Percentiles rank a stretch among this genome's conserved stretches.
phyloP scores from a whole-genome alignment of 192 early-diverging fungal genomes.

The Cetraspora pellucida region DNA sequence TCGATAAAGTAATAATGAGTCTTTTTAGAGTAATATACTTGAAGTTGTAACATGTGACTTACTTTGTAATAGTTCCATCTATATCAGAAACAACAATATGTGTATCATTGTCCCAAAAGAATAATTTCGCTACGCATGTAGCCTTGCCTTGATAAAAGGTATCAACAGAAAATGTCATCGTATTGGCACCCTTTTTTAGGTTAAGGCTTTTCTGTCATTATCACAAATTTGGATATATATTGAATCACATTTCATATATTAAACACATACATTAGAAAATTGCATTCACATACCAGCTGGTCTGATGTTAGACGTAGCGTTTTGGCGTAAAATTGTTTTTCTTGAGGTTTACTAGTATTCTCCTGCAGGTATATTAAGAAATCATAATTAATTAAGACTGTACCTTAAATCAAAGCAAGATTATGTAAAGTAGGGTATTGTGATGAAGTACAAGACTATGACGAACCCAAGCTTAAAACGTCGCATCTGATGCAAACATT shows the following conservation, averaged over 20 bases:
- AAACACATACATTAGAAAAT: neutral
- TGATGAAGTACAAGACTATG: too few species aligned
- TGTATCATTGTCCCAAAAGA: slow-evolving; percentile 80
- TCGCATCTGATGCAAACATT: too few species aligned
- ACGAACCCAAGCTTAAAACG: too few species aligned
- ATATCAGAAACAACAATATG: slow-evolving; percentile 96
- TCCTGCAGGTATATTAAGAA: neutral
- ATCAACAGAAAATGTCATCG: slow-evolving; percentile 84
- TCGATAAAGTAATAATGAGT: neutral
- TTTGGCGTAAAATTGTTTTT: slow-evolving; percentile 73
- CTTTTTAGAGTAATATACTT: neutral
- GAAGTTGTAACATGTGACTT: neutral
- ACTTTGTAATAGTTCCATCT: slow-evolving; percentile 97
- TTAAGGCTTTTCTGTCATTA: slow-evolving; percentile 61
- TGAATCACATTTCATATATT: neutral
- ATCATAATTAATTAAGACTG: neutral
- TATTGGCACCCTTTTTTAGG: slow-evolving; percentile 85
- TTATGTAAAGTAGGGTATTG: too few species aligned
- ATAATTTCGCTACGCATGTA: slow-evolving; percentile 84
- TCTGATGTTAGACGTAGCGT: slow-evolving; percentile 89
- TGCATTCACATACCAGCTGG: slow-evolving; percentile 61
- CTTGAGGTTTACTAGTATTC: neutral
- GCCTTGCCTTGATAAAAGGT: slow-evolving; percentile 77
- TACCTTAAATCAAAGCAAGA: too few species aligned
- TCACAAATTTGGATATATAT: neutral